Evolutionary conservation across 331 rosid species (phyloP), one percentile per base, ranked within the genome.

Genomic region (Malus hybrid): DNA sequence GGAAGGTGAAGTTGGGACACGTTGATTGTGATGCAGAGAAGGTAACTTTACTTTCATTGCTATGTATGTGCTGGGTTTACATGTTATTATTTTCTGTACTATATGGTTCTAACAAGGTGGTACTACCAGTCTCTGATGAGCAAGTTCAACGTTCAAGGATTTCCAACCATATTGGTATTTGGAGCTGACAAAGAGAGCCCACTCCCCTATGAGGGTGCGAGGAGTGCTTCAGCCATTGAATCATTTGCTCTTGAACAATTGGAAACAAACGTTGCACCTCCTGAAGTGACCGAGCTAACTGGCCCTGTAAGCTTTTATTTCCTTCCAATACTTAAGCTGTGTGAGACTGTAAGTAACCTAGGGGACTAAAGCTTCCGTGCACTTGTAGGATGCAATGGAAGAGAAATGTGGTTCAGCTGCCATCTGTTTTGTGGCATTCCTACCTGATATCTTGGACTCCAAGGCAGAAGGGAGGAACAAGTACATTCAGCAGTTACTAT

Each of bases 151-250:
- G 98, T 95, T 80, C 89, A 92, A 90, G 99, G 99, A 75, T 95
- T 95, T 77, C 99, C 99, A 44, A 95, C 99, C 60, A 92, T 95
- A 78, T 84, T 95, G 85, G 84, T 95, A 67, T 95, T 95, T 77
- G 97, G 99, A 80, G 90, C 98, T 73, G 98, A 95, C 86, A 95
- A 92, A 79, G 98, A 95, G 54, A 89, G 80, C 75, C 99, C 98
- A 70, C 55, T 86, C 65, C 88, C 94, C n/a, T 95, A 88, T 14
- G 99, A 95, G 83, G 97, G 99, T 75, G 93, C 94, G 44, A 89
- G 99, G 76, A 85, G 89, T 67, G 93, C 98, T 54, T 80, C 89
- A 65, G 98, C 89, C 50, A 89, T 95, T 15, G 99, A 92, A 84
- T 88, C 98, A 50, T 95, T 90, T 83, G 89, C 97, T 18, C 85